phyloP scores from a whole-genome alignment of 164 flowering plant genomes.

The Piper longum region DNA sequence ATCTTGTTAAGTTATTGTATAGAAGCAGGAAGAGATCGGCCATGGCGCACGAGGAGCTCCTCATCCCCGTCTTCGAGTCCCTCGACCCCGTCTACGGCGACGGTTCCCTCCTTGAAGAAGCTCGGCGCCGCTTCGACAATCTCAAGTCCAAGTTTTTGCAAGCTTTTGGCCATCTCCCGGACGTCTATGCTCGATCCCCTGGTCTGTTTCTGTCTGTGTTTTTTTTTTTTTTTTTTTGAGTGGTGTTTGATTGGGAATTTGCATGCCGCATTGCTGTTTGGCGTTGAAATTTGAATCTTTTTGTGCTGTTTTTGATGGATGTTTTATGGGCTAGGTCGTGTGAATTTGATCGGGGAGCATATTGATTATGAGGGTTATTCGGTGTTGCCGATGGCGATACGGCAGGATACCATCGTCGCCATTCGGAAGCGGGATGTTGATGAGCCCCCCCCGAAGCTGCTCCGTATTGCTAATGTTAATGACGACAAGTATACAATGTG shows the following conservation, averaged over 20 bases:
- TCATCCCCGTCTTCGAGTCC: slow-evolving; percentile 43
- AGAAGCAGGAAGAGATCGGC: too few species aligned
- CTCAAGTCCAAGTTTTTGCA: slow-evolving; percentile 51
- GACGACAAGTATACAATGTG: slow-evolving; percentile 54
- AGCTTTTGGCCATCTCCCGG: slow-evolving; percentile 51
- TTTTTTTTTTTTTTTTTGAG: background rate
- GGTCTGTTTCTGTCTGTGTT: slow-evolving; percentile 24
- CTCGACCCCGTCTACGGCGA: slow-evolving; percentile 76
- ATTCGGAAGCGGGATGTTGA: slow-evolving; percentile 40
- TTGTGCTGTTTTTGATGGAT: background rate
- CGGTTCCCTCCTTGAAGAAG: slow-evolving; percentile 66
- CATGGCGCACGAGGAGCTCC: slow-evolving; percentile 55
- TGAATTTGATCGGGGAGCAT: slow-evolving; percentile 96
- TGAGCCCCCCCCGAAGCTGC: slow-evolving; percentile 26
- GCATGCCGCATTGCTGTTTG: too few species aligned
- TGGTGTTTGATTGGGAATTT: background rate
- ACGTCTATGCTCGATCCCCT: slow-evolving; percentile 80
- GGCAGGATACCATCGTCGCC: slow-evolving; percentile 80
- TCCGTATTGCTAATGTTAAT: slow-evolving; percentile 65
- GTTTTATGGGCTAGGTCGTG: slow-evolving; percentile 43
- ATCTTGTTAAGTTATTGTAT: too few species aligned
- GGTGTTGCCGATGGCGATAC: slow-evolving; percentile 93
- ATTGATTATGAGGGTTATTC: slow-evolving; percentile 96
- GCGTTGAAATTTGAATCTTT: background rate
- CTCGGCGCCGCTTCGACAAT: slow-evolving; percentile 48